Evolutionary conservation across 164 flowering plant genomes (phyloP), one percentile per base, ranked within the genome.

Genomic region (Hamamelis virginiana): DNA sequence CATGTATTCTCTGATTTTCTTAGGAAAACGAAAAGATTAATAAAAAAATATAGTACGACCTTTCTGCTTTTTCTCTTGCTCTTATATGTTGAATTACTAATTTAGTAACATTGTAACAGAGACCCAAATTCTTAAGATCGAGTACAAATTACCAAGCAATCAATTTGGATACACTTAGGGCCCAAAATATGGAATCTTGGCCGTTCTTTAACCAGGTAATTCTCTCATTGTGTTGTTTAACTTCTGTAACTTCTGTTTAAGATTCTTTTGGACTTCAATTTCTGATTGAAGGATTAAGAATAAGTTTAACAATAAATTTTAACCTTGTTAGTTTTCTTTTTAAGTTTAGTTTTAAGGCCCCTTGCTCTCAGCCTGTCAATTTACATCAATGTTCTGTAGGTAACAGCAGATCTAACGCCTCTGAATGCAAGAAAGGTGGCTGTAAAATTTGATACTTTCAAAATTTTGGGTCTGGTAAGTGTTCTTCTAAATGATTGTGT

Each of bases 171-270:
- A 90, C 87, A 11, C 82, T 94, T 33, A 81, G 97, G 70, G 97
- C 95, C 56, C 98, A 94, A 69, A 91, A 94, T 65, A 84, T 91
- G 92, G 97, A 94, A 80, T 84, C 97, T 33, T 78, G 83, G 83
- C 97, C 97, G 15, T 90, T 86, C 77, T 94, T 94, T 81, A 91
- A 94, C 77, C 97, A 91, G 95, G 98, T 88, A 72, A 8, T 65
- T 10, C 48, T 46, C 23, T 4, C 64, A 22, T 21, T 21, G 16
- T n/a, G 26, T 21, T 65, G 28, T 46, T 46, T 44, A 1, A 26
- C 9, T 28, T 64, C 19, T 46, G 1, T 44, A 1, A 26, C 9
- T 28, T 64, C 19, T 46, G 1, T 8, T 46, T 28, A 5, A 26
- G 18, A 28, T 62, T 52, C n/a, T 18, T 41, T 50, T 53, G 46